Conservation (phyloP, 2,329 filamentous ascomycete species). For the Pyrenochaeta sp. region DNA sequence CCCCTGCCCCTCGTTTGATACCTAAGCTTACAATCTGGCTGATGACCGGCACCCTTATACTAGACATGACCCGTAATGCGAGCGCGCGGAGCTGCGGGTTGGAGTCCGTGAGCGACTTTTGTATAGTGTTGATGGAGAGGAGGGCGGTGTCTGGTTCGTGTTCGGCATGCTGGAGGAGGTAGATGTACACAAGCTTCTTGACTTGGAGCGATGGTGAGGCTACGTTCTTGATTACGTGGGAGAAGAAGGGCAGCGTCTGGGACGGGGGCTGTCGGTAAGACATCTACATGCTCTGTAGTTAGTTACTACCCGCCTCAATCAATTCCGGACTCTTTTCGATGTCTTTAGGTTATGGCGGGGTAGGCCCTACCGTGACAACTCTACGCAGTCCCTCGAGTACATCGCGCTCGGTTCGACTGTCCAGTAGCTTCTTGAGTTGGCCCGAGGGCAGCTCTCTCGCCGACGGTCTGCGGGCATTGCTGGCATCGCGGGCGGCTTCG, state of each 20-base stretch:
- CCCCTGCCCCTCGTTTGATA: conserved; percentile 90
- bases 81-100: conserved; percentile 92
- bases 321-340: conserved; percentile 1
- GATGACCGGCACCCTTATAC: conserved; percentile 96
- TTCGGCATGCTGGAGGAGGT: conserved; percentile 95
- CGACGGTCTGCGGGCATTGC: conserved; percentile 63
- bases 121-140: conserved; percentile 97
- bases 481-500: conserved; percentile 91
- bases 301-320: conserved; percentile 21
- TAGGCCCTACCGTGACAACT: conserved; percentile 77
- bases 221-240: conserved; percentile 97
- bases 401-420: conserved; percentile 92
- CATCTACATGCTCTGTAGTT: conserved; percentile 68
- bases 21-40: conserved; percentile 96
- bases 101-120: conserved; percentile 92
- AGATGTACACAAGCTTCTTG: conserved; percentile 98
- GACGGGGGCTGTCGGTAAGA: conserved; percentile 83
- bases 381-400: conserved; percentile 89
- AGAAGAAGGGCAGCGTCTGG: conserved; percentile 86
- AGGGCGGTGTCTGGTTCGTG: conserved; percentile 94
- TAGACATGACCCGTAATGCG: conserved; percentile 95
- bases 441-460: conserved; percentile 74
- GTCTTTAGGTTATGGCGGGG: conserved; percentile 17
- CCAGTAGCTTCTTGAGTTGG: conserved; percentile 93
- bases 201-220: conserved; percentile 93